These are phyloP conservation scores for Xylona heveae DNA, from an alignment of 495 filamentous ascomycete species.

Conservation along the genomic window DNA sequence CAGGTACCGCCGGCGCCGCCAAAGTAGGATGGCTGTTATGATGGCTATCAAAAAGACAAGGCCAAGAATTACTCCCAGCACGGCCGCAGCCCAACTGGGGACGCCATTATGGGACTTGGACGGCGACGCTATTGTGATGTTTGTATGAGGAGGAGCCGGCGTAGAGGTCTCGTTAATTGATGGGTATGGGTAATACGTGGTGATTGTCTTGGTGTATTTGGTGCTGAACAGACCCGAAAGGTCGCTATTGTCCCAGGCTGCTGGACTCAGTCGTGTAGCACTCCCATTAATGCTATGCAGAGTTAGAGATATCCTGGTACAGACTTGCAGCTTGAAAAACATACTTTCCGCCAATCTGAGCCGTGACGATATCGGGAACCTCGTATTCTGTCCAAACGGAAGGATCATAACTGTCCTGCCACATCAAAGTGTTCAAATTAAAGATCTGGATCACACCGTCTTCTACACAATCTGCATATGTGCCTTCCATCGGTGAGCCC, in stretches of 20 bases:
- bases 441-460: constrained; percentile 36
- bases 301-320: not conserved
- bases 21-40: constrained; percentile 30
- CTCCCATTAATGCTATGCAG: constrained; percentile 25
- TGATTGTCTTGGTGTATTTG: constrained; percentile 33
- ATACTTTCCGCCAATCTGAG: constrained; percentile 38
- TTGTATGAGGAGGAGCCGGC: constrained; percentile 8
- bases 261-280: constrained; percentile 29
- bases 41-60: constrained; percentile 33
- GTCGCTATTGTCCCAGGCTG: constrained; percentile 26
- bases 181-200: constrained; percentile 38
- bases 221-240: constrained; percentile 30
- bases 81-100: constrained; percentile 37
- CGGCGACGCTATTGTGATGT: not conserved
- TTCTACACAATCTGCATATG: constrained; percentile 24
- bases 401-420: constrained; percentile 41
- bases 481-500: constrained; percentile 15
- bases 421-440: constrained; percentile 35
- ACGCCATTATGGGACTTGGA: constrained; percentile 15
- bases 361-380: constrained; percentile 33
- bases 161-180: constrained; percentile 2
- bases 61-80: constrained; percentile 45
- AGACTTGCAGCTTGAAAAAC: constrained; percentile 6
- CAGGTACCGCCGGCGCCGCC: constrained; percentile 24
- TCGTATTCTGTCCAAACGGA: constrained; percentile 30